These are phyloP conservation scores for Mariannaea sp. DNA, from an alignment of 2,329 filamentous ascomycete genomes.

Conservation along the genomic window DNA sequence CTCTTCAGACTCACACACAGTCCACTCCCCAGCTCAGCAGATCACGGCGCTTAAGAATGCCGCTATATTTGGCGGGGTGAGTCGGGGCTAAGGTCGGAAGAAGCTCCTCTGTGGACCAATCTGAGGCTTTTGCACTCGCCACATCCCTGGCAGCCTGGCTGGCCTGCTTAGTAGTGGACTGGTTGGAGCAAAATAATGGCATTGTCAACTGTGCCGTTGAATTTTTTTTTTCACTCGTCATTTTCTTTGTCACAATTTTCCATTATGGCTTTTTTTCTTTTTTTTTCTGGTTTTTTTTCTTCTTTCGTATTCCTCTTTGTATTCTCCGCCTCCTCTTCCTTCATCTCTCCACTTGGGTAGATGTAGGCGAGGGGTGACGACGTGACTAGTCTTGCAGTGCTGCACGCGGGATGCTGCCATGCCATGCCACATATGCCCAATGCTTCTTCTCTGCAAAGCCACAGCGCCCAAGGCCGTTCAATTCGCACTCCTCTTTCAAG, in stretches of 20 bases:
- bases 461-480: slow-evolving; percentile 7
- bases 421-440: slow-evolving; percentile 6
- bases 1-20: no score
- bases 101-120: slow-evolving; percentile 11
- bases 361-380: neutral
- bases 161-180: no score
- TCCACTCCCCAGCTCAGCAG: slow-evolving; percentile 13
- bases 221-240: neutral
- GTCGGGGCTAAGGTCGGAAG: slow-evolving; percentile 19
- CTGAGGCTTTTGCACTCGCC: slow-evolving; percentile 4
- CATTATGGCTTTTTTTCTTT: neutral
- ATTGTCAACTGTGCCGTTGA: neutral
- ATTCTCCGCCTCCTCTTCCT: slow-evolving; percentile 15
- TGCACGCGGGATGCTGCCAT: slow-evolving; percentile 17
- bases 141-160: neutral
- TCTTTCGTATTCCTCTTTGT: slow-evolving; percentile 20
- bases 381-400: slow-evolving; percentile 16
- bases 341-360: neutral
- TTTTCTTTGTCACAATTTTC: no score
- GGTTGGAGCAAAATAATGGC: neutral
- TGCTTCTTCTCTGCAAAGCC: slow-evolving; percentile 5
- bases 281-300: neutral
- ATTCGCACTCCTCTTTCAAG: neutral
- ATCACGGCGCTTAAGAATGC: slow-evolving; percentile 24
- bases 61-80: slow-evolving; percentile 40